These are phyloP conservation scores for Hypoxylon lenormandii DNA, from an alignment of 495 filamentous ascomycete genomes.

Conservation along the genomic window DNA sequence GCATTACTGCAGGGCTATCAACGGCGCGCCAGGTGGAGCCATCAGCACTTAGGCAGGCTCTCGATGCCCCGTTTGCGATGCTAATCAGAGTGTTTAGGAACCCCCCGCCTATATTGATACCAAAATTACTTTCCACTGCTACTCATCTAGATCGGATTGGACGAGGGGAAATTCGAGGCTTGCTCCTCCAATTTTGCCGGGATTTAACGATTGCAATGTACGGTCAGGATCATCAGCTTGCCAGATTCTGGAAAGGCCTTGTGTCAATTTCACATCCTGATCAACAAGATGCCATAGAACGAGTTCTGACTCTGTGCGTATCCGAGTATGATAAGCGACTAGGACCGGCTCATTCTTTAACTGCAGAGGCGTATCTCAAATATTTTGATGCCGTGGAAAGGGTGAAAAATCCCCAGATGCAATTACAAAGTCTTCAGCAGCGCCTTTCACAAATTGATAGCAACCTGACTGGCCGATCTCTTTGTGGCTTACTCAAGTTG, in stretches of 20 bases:
- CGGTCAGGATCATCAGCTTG: constrained; percentile 34
- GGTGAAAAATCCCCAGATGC: constrained; percentile 39
- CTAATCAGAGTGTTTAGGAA: constrained; percentile 50
- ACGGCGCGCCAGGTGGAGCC: constrained; percentile 48
- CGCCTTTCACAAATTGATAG: constrained; percentile 34
- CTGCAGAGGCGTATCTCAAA: constrained; percentile 46
- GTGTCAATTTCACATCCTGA: constrained; percentile 39
- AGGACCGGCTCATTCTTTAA: constrained; percentile 42
- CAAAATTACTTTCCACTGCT: constrained; percentile 45
- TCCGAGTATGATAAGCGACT: constrained; percentile 45
- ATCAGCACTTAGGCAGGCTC: constrained; percentile 30
- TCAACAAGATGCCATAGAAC: constrained; percentile 40
- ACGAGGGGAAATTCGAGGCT: constrained; percentile 43
- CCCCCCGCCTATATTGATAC: constrained; percentile 47
- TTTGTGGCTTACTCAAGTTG: constrained; percentile 45
- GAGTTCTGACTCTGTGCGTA: constrained; percentile 41
- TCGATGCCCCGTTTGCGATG: constrained; percentile 48
- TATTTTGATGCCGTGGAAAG: constrained; percentile 49
- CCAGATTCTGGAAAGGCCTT: constrained; percentile 47
- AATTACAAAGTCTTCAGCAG: constrained; percentile 38
- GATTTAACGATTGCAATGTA: constrained; percentile 42
- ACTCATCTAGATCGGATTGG: constrained; percentile 45
- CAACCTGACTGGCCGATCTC: constrained; percentile 20
- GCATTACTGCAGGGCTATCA: constrained; percentile 48
- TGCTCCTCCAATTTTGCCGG: constrained; percentile 48